phyloP scores from a whole-genome alignment of 2,329 filamentous ascomycete species.

The Aspergillus latus region DNA sequence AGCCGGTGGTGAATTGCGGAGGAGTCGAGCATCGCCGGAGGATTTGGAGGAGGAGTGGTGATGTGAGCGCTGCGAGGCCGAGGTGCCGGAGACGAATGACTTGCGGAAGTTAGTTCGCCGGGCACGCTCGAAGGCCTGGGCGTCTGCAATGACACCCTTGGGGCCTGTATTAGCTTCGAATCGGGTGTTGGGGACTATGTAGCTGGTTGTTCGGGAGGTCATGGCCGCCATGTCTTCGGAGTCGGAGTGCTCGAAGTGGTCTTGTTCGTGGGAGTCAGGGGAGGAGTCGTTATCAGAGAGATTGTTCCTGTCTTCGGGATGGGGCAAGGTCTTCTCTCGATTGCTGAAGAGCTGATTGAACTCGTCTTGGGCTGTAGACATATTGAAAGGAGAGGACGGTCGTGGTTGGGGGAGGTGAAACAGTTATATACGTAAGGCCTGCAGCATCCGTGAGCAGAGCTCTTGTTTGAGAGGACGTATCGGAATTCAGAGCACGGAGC shows the following conservation, averaged over 20 bases:
- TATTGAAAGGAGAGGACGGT: constrained; percentile 26
- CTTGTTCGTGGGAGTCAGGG: constrained; percentile 20
- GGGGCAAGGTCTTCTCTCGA: constrained; percentile 36
- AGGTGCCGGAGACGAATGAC: constrained; percentile 38
- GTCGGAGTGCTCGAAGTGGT: constrained; percentile 36
- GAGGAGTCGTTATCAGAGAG: constrained; percentile 29
- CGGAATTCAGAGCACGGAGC: not conserved
- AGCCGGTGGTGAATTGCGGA: constrained; percentile 26
- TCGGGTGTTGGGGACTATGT: constrained; percentile 46
- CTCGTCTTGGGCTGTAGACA: constrained; percentile 49
- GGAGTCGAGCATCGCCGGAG: constrained; percentile 24
- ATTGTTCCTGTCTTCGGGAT: constrained; percentile 46
- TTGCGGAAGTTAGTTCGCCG: constrained; percentile 49
- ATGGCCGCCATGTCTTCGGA: constrained; percentile 35
- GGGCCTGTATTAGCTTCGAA: constrained; percentile 53
- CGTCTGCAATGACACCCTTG: constrained; percentile 54
- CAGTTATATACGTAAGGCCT: constrained; percentile 15
- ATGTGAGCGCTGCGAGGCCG: constrained; percentile 34
- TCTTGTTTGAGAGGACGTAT: constrained; percentile 4
- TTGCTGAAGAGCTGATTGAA: constrained; percentile 45
- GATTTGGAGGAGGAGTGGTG: constrained; percentile 21
- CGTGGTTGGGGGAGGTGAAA: constrained; percentile 16
- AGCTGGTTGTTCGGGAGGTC: constrained; percentile 38
- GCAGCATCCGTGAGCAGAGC: constrained; percentile 16
- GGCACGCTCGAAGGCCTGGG: constrained; percentile 50